Conservation (phyloP, 805 yeast species). For the Starmerella roubikii region DNA sequence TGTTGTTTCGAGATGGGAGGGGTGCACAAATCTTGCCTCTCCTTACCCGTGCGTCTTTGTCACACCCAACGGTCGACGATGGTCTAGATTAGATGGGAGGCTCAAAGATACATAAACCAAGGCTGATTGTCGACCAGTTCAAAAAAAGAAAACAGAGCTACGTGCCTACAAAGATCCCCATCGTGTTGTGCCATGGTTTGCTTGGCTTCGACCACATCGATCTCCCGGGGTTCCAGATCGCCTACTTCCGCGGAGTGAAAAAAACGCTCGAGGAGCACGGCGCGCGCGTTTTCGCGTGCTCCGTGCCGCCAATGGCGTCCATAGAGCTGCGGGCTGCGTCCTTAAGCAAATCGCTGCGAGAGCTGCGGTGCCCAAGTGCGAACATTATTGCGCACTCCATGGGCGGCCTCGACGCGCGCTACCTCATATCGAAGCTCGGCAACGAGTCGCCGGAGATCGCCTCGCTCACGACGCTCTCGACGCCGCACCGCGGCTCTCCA, state of each 20-base stretch:
- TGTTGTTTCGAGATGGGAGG: too few relatives aligned
- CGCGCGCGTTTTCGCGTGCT: constrained; percentile 53
- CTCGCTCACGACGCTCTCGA: constrained; percentile 70
- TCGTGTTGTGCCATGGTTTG: constrained; percentile 75
- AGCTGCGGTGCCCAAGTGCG: constrained; percentile 30
- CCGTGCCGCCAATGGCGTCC: constrained; percentile 71
- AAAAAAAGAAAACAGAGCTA: constrained; percentile 12
- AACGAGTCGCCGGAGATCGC: constrained; percentile 38
- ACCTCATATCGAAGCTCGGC: constrained; percentile 46
- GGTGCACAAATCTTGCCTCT: too few relatives aligned
- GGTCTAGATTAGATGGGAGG: too few relatives aligned
- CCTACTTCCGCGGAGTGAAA: constrained; percentile 75
- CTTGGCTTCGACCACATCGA: constrained; percentile 59
- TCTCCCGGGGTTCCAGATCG: constrained; percentile 35
- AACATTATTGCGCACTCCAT: constrained; percentile 80
- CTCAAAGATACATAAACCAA: too few relatives aligned
- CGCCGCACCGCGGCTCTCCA: constrained; percentile 81
- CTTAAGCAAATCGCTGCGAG: constrained; percentile 39
- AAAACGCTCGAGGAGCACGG: constrained; percentile 49
- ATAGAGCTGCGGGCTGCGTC: constrained; percentile 53
- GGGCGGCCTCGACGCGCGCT: constrained; percentile 87
- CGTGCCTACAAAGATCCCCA: constrained; percentile 34
- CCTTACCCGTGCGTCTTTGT: too few relatives aligned
- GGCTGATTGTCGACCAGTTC: constrained; percentile 14
- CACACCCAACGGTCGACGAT: too few relatives aligned